Evolutionary conservation across 306 rosid species (phyloP), one percentile per base, ranked within the genome.

Genomic region (Elaeagnus macrophylla): DNA sequence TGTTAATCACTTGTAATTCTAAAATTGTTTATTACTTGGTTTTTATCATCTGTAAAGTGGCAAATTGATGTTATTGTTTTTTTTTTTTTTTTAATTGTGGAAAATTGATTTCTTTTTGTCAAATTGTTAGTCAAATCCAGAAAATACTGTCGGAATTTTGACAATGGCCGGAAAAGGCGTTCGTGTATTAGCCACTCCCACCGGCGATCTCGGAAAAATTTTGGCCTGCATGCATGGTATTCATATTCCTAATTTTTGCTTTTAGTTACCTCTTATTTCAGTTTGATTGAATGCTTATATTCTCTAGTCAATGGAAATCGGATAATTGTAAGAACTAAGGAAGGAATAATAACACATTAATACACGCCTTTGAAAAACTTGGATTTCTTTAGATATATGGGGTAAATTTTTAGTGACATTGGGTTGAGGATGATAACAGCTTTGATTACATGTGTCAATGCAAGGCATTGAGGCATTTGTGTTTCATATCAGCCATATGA

Each of bases 131-230:
- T 73, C 88, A 57, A 84, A 84, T 79, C 94, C 94, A 18, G 83
- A 84, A 59, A 84, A 81, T 47, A 84, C 94, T 5, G 94, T 84
- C 48, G 94, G 94, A 73, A 75, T 84, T 54, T 75, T 84, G 57
- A 84, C 88, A 35, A 84, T 78, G 94, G 94, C 89, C 6, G 94
- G 86, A 42, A 84, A 79, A 69, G 94, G 89, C 11, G 81, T 84
- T 61, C 81, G 88, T 8, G 89, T 68, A 0, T 48, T 70, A 70
- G 70, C 70, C 44, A 66, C 80, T 40, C 80, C 76, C 38, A 75
- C 80, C 50, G 39, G 70, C 53, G 80, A 70, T 61, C 73, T 75
- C 48, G 73, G 80, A 65, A 75, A 72, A 52, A 70, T 84, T 59
- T 63, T 84, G 60, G 85, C 83, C 64, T 84, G 94, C 57, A 84